phyloP scores from a whole-genome alignment of 345 rosid species.

The Eutrema yunnanense region DNA sequence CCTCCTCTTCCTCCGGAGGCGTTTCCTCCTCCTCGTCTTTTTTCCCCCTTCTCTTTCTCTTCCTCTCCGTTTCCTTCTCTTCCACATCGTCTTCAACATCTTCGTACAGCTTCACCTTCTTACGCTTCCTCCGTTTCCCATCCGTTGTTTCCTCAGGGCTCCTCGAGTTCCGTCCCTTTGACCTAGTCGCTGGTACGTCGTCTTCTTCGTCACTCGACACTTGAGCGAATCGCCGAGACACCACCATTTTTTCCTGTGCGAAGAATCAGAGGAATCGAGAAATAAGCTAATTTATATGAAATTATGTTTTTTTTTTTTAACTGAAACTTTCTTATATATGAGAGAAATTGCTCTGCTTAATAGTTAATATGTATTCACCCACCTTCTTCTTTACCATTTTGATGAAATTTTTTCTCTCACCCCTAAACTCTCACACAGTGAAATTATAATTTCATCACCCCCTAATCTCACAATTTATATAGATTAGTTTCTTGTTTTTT shows the following conservation, averaged over 20 bases:
- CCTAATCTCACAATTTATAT: too few species aligned
- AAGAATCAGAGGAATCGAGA: background rate
- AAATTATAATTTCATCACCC: too few species aligned
- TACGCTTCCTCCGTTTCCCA: slow-evolving; percentile 43
- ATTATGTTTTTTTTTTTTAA: too few species aligned
- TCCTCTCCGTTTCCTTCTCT: slow-evolving; percentile 24
- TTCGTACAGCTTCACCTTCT: slow-evolving; percentile 47
- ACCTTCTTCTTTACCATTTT: too few species aligned
- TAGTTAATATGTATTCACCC: too few species aligned
- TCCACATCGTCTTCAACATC: slow-evolving; percentile 27
- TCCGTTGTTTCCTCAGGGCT: slow-evolving; percentile 23
- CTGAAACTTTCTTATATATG: too few species aligned
- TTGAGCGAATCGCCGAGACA: slow-evolving; percentile 66
- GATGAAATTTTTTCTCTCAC: too few species aligned
- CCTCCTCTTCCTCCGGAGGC: background rate
- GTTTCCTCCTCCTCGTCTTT: slow-evolving; percentile 22
- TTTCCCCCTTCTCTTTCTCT: slow-evolving; percentile 19
- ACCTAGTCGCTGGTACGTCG: slow-evolving; percentile 28
- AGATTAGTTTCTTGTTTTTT: too few species aligned
- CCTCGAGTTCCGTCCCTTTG: slow-evolving; percentile 27
- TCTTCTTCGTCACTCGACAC: slow-evolving; percentile 86
- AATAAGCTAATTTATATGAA: too few species aligned
- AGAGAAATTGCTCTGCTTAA: too few species aligned
- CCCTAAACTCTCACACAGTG: too few species aligned
- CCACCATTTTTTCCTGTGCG: slow-evolving; percentile 30